Evolutionary conservation across 345 rosid genomes (phyloP).

Genomic region (Euphorbia pulcherrima): DNA sequence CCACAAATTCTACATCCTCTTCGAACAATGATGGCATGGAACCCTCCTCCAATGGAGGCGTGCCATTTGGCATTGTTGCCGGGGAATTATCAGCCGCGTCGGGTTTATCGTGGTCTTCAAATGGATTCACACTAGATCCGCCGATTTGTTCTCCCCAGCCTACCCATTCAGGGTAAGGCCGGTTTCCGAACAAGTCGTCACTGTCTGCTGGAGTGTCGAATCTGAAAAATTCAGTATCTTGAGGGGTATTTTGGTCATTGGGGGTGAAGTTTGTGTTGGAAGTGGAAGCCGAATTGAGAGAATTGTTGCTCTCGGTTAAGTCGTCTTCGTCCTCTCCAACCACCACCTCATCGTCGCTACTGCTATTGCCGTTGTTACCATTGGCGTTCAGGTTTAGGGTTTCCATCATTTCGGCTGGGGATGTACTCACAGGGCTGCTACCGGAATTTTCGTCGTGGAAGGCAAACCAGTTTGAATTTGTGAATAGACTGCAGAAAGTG

Average conservation of each 20-base stretch:
- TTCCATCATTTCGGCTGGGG: constrained; percentile 68
- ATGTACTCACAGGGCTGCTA: constrained; percentile 44
- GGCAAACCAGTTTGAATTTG: constrained; percentile 96
- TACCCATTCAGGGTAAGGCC: constrained; percentile 78
- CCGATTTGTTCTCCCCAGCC: constrained; percentile 70
- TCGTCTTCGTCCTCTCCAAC: constrained; percentile 74
- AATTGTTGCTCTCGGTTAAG: constrained; percentile 46
- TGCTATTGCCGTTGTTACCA: constrained; percentile 56
- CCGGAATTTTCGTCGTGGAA: constrained; percentile 76
- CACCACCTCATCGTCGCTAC: constrained; percentile 91
- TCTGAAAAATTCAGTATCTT: constrained; percentile 45
- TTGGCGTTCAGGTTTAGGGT: constrained; percentile 66
- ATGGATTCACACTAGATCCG: constrained; percentile 62
- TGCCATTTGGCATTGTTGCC: constrained; percentile 50
- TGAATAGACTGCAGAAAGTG: constrained; percentile 66
- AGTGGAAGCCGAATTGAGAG: constrained; percentile 47
- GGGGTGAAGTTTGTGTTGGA: constrained; percentile 29
- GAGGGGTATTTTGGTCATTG: constrained; percentile 36
- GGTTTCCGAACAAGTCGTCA: constrained; percentile 50
- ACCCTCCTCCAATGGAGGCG: constrained; percentile 36
- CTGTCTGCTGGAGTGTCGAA: constrained; percentile 52
- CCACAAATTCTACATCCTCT: constrained; percentile 94
- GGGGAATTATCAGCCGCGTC: constrained; percentile 37
- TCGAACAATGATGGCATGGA: constrained; percentile 67
- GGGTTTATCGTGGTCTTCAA: constrained; percentile 45